phyloP scores from a whole-genome alignment of 371 early-diverging fungal species.

The Mortierella sp. region DNA sequence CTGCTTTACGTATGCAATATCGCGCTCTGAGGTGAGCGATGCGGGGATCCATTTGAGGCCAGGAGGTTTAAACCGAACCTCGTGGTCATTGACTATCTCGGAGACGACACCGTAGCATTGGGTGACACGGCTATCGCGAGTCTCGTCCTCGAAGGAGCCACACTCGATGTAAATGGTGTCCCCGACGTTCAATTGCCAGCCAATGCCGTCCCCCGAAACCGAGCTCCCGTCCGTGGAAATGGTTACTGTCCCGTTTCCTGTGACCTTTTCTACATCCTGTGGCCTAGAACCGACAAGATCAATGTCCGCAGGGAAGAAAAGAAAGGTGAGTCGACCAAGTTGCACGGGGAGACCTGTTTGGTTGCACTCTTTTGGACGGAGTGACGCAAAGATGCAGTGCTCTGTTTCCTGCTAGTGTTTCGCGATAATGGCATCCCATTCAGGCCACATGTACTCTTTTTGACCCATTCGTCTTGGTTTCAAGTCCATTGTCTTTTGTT shows the following conservation, averaged over 20 bases:
- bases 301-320: not conserved
- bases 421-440: not conserved
- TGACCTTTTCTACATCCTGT: conserved; percentile 48
- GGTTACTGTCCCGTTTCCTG: conserved; percentile 42
- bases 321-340: not conserved
- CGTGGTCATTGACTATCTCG: conserved; percentile 30
- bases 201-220: conserved; percentile 44
- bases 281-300: conserved; percentile 26
- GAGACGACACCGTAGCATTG: conserved; percentile 50
- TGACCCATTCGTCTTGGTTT: no score
- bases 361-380: not conserved
- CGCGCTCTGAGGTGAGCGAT: conserved; percentile 39
- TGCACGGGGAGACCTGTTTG: not conserved
- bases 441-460: not conserved
- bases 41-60: conserved; percentile 55
- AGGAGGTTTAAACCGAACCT: conserved; percentile 46
- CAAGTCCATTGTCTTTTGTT: no score
- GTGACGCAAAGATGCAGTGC: no score
- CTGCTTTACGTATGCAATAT: conserved; percentile 43
- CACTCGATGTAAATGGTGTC: conserved; percentile 54
- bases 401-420: not conserved
- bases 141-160: conserved; percentile 43
- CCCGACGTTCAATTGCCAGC: conserved; percentile 32
- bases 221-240: conserved; percentile 39
- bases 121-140: conserved; percentile 40